phyloP scores from a whole-genome alignment of 768 basidiomycete genomes.

The Mycena metata region DNA sequence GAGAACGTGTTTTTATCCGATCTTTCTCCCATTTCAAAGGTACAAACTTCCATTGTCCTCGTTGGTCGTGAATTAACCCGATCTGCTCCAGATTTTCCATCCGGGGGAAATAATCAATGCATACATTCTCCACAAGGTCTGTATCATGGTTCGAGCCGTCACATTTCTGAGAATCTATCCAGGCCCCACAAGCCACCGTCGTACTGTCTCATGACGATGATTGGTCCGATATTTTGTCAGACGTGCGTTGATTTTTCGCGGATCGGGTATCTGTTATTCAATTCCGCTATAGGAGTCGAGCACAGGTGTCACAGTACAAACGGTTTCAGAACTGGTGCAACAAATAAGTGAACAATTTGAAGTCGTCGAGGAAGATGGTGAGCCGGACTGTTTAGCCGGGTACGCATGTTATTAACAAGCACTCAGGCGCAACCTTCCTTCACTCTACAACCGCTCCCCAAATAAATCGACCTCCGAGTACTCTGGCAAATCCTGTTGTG shows the following conservation, averaged over 20 bases:
- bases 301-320: background rate
- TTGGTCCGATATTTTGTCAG: constrained; percentile 13
- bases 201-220: constrained; percentile 20
- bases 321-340: background rate
- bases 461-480: no score
- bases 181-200: constrained; percentile 5
- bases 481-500: no score
- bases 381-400: no score
- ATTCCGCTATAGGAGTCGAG: background rate
- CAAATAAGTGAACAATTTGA: background rate
- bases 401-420: no score
- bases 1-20: background rate
- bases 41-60: no score
- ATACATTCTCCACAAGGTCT: constrained; percentile 8
- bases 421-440: no score
- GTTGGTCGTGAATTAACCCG: background rate
- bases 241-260: background rate
- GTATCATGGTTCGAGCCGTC: no score
- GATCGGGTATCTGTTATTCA: background rate
- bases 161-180: background rate
- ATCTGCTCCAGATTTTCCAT: constrained; percentile 1
- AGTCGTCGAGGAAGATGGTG: background rate
- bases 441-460: no score
- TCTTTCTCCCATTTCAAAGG: background rate
- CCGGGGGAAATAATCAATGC: constrained; percentile 7